Percentiles rank a stretch among this genome's conserved stretches.
Conservation (phyloP, 2,329 filamentous ascomycete genomes). For the Teratosphaeria epicoccoides region DNA sequence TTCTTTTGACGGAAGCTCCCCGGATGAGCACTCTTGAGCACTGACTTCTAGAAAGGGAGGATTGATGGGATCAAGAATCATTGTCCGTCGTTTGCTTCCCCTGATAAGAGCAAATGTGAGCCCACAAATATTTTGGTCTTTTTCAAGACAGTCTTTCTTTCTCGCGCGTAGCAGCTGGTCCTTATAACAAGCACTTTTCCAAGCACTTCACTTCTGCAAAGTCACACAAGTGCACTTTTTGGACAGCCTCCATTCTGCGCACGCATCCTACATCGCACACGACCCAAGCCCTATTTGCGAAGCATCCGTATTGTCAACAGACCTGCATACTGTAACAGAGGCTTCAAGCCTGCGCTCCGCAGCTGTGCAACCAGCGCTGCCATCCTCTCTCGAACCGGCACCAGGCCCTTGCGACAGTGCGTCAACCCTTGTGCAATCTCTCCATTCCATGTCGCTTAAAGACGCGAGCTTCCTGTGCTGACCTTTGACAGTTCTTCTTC, state of each 20-base stretch:
- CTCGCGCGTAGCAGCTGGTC: background rate
- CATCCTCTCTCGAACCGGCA: background rate
- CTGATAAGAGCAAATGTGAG: background rate
- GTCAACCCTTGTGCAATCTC: slow-evolving; percentile 8
- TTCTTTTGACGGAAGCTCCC: background rate
- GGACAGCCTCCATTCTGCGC: background rate
- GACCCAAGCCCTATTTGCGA: background rate
- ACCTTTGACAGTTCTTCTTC: background rate
- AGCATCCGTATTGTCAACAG: background rate
- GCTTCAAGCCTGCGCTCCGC: background rate
- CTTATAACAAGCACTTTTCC: background rate
- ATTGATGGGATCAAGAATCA: background rate
- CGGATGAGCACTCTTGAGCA: too few relatives aligned
- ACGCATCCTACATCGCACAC: background rate
- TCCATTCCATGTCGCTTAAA: slow-evolving; percentile 4
- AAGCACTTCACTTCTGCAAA: too few relatives aligned
- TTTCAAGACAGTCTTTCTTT: background rate
- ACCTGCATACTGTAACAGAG: background rate
- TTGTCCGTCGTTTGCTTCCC: background rate
- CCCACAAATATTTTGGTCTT: background rate
- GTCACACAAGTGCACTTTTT: background rate
- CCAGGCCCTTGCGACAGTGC: slow-evolving; percentile 9
- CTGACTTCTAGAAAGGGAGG: background rate
- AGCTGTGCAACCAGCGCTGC: background rate
- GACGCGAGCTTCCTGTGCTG: background rate